These are phyloP conservation scores for Zea mays DNA, from an alignment of 176 grass and related monocot species.

Conservation along the genomic window DNA sequence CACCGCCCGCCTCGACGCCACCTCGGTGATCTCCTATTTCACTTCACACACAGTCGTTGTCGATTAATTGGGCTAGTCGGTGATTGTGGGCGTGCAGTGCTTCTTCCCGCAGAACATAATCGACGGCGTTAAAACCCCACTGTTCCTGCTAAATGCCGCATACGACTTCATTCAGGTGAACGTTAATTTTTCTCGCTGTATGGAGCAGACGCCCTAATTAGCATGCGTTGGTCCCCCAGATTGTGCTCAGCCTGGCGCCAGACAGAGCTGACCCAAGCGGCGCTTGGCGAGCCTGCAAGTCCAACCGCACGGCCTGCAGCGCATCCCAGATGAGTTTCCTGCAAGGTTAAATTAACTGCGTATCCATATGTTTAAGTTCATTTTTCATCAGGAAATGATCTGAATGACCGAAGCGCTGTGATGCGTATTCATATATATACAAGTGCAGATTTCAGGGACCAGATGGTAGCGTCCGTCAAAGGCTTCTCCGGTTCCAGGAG, in stretches of 20 bases:
- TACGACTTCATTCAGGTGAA: conserved; percentile 88
- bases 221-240: conserved; percentile 26
- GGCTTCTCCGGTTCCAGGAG: conserved; percentile 38
- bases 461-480: conserved; percentile 57
- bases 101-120: conserved; percentile 79
- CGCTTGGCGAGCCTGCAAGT: conserved; percentile 67
- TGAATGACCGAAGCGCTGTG: background rate
- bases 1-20: conserved; percentile 63
- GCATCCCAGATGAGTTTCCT: conserved; percentile 58
- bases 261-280: conserved; percentile 50
- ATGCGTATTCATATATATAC: background rate
- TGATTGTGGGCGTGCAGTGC: conserved; percentile 48
- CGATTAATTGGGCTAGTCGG: no score
- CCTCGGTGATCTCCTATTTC: conserved; percentile 46
- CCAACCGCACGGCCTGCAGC: conserved; percentile 62
- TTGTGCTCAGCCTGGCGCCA: conserved; percentile 64
- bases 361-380: background rate
- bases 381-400: background rate
- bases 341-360: conserved; percentile 52
- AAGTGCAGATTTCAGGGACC: conserved; percentile 61
- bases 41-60: no score
- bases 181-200: background rate
- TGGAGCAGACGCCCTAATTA: background rate
- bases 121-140: conserved; percentile 57
- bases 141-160: conserved; percentile 79